Evolutionary conservation across 2,329 filamentous ascomycete genomes (phyloP), one percentile per base, ranked within the genome.

Genomic region (Chaetomiaceae sp.): DNA sequence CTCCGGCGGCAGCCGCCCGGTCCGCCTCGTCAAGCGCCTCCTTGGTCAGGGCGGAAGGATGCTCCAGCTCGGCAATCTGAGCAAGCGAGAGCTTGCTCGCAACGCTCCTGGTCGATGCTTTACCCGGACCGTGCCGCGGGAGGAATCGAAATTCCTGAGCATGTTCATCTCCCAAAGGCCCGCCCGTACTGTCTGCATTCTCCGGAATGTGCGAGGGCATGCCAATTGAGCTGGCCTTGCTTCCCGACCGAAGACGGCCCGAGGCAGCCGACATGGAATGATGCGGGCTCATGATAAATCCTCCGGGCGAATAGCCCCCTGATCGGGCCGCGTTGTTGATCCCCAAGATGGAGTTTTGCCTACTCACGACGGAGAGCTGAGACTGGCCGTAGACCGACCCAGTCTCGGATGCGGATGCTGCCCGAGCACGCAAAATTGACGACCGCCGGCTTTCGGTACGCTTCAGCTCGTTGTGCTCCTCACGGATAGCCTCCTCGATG

Each of bases 401-500:
- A 58, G 44, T 47, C 50, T 61, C 60, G 3, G 60, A 59, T 25
- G 47, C 14, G 38, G 64, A 68, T 4, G 69, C 67, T 27, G 66
- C 66, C 18, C 51, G 53, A 14, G 54, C 81, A 23, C 51, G 61
- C 40, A 81, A 73, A 45, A 84, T 73, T 8, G 83, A 86, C 2
- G 84, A 86, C 53, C 79, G 77, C 56, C 81, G 77, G 65, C 83
- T 88, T 65, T 87, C 86, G 64, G 76, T 81, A 60, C 82, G 78
- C 70, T 88, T 89, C 65, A 87, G 74, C 68, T 88, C 84, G 56
- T 82, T 75, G 68, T 89, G 84, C 59, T 89, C 75, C 64, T 86
- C 82, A 54, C 86, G 80, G 62, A 90, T 91, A 61, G 88, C 86
- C 72, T 87, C 82, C 62, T 87, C 86, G 64, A 90, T 87, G 57